Evolutionary conservation across 1,284 basidiomycete genomes (phyloP), one percentile per base, ranked within the genome.

Genomic region (Austroboletus niveus): DNA sequence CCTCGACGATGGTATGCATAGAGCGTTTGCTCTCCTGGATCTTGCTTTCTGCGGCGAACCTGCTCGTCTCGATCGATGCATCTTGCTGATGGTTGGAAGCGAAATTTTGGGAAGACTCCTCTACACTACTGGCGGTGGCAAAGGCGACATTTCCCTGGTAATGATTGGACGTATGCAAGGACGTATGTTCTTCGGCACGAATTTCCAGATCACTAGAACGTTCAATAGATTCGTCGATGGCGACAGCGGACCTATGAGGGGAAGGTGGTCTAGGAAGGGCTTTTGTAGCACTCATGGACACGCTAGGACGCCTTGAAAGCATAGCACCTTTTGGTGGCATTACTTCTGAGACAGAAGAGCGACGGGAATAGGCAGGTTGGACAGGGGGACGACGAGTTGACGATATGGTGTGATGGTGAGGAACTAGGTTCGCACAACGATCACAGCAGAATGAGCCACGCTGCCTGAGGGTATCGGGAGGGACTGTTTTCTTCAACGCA

Each of bases 381-480:
- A 41, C 34, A 15, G 65, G 58, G n/a, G 67, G 57, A 30, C 66
- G 66, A 42, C 67, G 69, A 41, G 39, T 24, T 32, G 66, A 53
- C 5, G 22, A 24, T 46, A 64, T 6, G 29, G 59, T 59, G 42
- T 71, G 69, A 34, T 68, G 30, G 46, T 70, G 66, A 14, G 69
- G 68, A 40, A 69, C 61, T 39, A 68, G 36, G 45, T 69, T 70
- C 35, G 69, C 69, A 45, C 66, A 69, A 34, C 65, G 66, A 49
- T 69, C 59, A 45, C 72, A 73, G 46, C 70, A 73, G 51, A 59
- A 64, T 36, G 68, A 70, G 48, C 59, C 56, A 34, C 64, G 69
- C 24, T 62, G 57, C 47, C 61, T 59, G 31, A 66, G 42, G 11
- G 45, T 49, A 42, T 64, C 66, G 9, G 50, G 40, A 8, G 64